Evolutionary conservation across 768 basidiomycete species (phyloP).

Genomic region (Suillus subalutaceus): DNA sequence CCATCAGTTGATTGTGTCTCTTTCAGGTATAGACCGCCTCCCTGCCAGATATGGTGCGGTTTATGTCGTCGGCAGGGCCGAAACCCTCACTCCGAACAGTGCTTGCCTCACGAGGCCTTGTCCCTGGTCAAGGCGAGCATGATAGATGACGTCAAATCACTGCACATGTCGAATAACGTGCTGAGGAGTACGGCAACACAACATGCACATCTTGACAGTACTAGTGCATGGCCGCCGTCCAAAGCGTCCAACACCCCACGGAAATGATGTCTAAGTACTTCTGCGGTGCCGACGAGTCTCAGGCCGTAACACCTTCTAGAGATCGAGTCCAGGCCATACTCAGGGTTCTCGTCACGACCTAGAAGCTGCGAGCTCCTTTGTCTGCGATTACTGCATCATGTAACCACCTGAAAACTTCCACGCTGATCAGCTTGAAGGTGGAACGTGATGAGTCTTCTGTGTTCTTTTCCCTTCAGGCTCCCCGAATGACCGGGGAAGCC

Average conservation of each 20-base stretch:
- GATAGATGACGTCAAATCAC: background rate
- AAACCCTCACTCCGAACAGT: background rate
- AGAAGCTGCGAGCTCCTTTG: slow-evolving; percentile 9
- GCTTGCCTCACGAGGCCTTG: background rate
- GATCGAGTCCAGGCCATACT: background rate
- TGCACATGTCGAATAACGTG: background rate
- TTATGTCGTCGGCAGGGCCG: background rate
- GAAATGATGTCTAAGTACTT: background rate
- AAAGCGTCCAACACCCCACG: background rate
- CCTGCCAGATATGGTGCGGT: background rate
- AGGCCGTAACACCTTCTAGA: background rate
- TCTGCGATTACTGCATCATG: background rate
- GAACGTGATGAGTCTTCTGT: background rate
- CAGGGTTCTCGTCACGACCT: slow-evolving; percentile 14
- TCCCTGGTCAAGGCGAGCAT: background rate
- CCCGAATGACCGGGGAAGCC: background rate
- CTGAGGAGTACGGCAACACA: background rate
- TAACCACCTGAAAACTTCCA: background rate
- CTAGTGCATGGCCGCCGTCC: background rate
- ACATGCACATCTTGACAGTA: too few species aligned
- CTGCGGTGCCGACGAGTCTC: background rate
- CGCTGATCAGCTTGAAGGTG: background rate
- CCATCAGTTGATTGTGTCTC: background rate
- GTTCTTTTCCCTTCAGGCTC: background rate
- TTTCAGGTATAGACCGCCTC: background rate